Percentiles rank a stretch among this genome's conserved stretches.
Evolutionary conservation across 2,329 filamentous ascomycete genomes (phyloP).

Genomic region (Fusarium pseudonygamai): DNA sequence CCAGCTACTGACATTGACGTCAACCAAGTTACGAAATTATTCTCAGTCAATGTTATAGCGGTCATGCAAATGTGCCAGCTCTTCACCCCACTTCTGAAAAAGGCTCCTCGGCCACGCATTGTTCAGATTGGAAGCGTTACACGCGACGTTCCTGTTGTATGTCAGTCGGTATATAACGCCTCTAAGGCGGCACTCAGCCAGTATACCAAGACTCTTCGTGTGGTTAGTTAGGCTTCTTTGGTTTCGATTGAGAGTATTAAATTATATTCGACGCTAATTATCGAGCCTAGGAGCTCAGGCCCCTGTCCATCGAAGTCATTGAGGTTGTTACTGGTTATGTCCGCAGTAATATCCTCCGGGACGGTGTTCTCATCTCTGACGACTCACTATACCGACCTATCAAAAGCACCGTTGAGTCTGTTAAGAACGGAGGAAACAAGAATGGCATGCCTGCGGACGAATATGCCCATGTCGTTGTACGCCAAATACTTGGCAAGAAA

Average conservation of each 20-base stretch:
- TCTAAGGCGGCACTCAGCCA: neutral
- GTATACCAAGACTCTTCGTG: neutral
- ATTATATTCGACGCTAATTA: neutral
- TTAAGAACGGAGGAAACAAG: neutral
- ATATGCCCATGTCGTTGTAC: neutral
- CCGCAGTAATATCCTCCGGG: neutral
- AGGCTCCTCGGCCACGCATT: neutral
- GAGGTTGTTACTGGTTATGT: neutral
- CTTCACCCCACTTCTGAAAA: accelerated
- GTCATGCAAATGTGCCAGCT: neutral
- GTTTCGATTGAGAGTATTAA: neutral
- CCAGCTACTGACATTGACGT: neutral
- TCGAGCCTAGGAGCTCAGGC: neutral
- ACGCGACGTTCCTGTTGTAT: neutral
- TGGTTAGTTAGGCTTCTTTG: neutral
- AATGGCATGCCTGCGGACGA: neutral
- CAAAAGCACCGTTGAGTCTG: neutral
- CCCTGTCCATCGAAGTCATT: accelerated
- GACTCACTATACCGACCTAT: neutral
- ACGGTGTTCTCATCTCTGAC: neutral
- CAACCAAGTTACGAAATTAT: neutral
- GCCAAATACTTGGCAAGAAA: neutral
- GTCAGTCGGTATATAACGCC: accelerated
- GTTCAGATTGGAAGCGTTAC: neutral
- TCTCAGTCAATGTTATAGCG: neutral